phyloP scores from a whole-genome alignment of 129 eudicot species.

The Escallonia herrerae region DNA sequence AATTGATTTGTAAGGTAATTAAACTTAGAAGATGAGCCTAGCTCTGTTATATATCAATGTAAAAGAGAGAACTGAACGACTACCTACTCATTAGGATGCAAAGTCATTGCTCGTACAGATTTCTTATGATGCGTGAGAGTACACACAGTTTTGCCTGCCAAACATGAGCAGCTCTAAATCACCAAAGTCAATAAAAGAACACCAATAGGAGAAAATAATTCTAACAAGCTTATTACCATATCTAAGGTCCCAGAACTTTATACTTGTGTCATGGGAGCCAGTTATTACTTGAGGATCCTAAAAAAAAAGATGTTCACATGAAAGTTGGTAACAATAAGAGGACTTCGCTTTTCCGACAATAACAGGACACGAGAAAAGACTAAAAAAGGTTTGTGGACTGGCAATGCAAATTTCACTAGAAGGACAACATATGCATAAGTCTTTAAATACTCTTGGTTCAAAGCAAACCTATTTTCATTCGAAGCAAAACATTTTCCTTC shows the following conservation, averaged over 20 bases:
- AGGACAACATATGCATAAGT: too few species aligned
- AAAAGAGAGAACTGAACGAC: background rate
- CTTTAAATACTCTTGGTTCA: too few species aligned
- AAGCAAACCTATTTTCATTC: too few species aligned
- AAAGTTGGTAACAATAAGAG: background rate
- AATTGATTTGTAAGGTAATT: background rate
- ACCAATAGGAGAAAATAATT: background rate
- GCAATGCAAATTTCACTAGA: too few species aligned
- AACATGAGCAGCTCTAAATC: background rate
- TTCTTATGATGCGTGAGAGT: too few species aligned
- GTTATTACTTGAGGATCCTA: conserved; percentile 66
- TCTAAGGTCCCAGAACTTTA: too few species aligned
- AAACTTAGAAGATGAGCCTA: too few species aligned
- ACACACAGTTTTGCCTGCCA: conserved; percentile 41
- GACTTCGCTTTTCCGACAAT: background rate
- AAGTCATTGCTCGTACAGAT: conserved; percentile 89
- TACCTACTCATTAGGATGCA: conserved; percentile 23
- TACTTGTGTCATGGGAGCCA: too few species aligned
- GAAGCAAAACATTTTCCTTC: too few species aligned
- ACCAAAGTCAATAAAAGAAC: background rate
- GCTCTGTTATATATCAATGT: background rate
- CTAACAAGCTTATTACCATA: too few species aligned
- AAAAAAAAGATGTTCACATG: conserved; percentile 9
- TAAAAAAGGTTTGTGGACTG: too few species aligned
- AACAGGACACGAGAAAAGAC: too few species aligned